Conservation (phyloP, 306 rosid genomes). For the Urtica urens region DNA sequence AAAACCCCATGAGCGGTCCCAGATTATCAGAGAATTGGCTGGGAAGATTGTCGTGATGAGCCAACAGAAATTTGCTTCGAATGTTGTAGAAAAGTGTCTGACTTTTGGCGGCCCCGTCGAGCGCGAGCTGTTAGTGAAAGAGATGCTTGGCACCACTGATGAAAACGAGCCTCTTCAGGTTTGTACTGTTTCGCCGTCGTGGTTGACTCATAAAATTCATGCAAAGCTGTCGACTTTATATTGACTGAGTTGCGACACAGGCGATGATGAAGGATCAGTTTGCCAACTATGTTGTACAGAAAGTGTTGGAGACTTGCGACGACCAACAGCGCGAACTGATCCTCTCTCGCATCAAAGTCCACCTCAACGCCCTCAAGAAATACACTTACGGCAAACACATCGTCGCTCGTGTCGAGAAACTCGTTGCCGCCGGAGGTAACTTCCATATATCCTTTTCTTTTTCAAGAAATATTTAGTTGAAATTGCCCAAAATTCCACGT, state of each 20-base stretch:
- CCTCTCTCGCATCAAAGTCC: constrained; percentile 87
- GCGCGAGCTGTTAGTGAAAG: constrained; percentile 68
- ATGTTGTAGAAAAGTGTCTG: constrained; percentile 86
- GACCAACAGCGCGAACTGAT: constrained; percentile 93
- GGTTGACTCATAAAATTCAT: not conserved
- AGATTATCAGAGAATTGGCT: constrained; percentile 81
- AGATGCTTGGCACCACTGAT: constrained; percentile 95
- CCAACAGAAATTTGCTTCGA: constrained; percentile 96
- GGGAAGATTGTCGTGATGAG: constrained; percentile 90
- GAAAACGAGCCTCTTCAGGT: constrained; percentile 99
- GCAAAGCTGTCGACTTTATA: not conserved
- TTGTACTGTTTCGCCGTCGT: constrained; percentile 13
- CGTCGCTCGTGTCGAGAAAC: constrained; percentile 95
- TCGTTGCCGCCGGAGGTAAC: constrained; percentile 98
- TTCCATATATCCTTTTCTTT: no score
- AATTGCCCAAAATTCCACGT: no score
- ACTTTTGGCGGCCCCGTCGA: constrained; percentile 78
- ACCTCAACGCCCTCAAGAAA: constrained; percentile 87
- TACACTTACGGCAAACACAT: constrained; percentile 95
- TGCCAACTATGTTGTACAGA: constrained; percentile 92
- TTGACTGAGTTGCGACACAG: constrained; percentile 13
- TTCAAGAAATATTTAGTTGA: no score
- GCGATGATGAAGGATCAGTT: constrained; percentile 98
- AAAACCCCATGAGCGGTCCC: constrained; percentile 77
- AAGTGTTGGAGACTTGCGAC: constrained; percentile 91